Conservation (phyloP, 805 yeast species). For the Spathaspora girioi region DNA sequence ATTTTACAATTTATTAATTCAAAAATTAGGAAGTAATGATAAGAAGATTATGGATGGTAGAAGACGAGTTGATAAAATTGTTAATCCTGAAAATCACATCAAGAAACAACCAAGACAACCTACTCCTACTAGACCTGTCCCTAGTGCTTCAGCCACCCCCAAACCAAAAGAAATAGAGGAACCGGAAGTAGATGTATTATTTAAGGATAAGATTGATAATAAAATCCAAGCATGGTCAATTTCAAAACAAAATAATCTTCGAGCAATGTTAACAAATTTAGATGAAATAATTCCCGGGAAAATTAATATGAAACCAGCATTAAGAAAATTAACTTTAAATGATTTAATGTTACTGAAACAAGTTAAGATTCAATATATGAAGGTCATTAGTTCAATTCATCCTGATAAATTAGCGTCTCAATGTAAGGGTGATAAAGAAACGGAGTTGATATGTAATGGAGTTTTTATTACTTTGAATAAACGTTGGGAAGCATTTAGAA, state of each 20-base stretch:
- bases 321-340: constrained; percentile 8
- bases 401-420: constrained; percentile 71
- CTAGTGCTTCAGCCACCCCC: not conserved
- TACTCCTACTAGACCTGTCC: constrained; percentile 3
- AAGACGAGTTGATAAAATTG: constrained; percentile 65
- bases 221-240: constrained; percentile 10
- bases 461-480: constrained; percentile 80
- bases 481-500: constrained; percentile 86
- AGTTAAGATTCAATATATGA: constrained; percentile 81
- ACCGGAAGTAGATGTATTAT: constrained; percentile 45
- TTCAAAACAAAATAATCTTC: constrained; percentile 76
- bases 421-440: constrained; percentile 53
- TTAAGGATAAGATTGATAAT: constrained; percentile 32
- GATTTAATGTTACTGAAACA: constrained; percentile 87
- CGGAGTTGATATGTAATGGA: constrained; percentile 79
- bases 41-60: constrained; percentile 73
- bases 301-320: constrained; percentile 45
- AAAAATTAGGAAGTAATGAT: constrained; percentile 58
- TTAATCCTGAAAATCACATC: constrained; percentile 45
- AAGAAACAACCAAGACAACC: constrained; percentile 2
- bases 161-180: constrained; percentile 21
- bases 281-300: constrained; percentile 54
- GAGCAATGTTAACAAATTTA: constrained; percentile 71
- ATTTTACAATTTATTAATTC: constrained; percentile 59
- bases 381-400: constrained; percentile 72